Base-by-base conservation (phyloP, 371 early-diverging fungal species). In the Actinomucor elegans region DNA sequence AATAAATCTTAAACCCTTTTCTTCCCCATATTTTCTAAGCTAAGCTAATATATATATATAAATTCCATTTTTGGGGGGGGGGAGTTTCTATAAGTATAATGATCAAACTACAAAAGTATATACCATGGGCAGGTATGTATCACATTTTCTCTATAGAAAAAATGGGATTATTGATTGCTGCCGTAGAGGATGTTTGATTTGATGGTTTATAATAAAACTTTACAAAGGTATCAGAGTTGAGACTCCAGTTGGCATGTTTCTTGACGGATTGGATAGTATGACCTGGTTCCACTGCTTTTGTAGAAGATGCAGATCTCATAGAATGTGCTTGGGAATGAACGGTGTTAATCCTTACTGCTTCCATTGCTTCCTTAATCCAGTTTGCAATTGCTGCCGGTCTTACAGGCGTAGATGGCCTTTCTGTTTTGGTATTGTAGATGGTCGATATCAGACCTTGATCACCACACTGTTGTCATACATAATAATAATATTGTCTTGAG, bases 71-170 rank as follows among this genome's bases (percentile, higher is more conserved):
- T n/a, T n/a, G n/a, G n/a, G n/a, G n/a, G n/a, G n/a, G n/a, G n/a
- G n/a, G n/a, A n/a, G n/a, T n/a, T n/a, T n/a, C n/a, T n/a, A n/a
- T n/a, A n/a, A n/a, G n/a, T n/a, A n/a, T n/a, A n/a, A n/a, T n/a
- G n/a, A n/a, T n/a, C n/a, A n/a, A n/a, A n/a, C n/a, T n/a, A n/a
- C n/a, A n/a, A n/a, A n/a, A n/a, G 29, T 21, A 17, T 20, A 27
- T 42, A 43, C 52, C 52, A 52, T 17, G 55, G 48, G 7, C 5
- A 32, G 48, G 55, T 5, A 7, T 38, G 36, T 40, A 47, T 32
- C 48, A 47, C 55, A 24, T 55, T 33, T 40, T 32, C 41, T 7
- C 20, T 23, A 42, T 52, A 36, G 28, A 52, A 54, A 46, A 48
- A 49, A 50, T 50, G 57, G 43, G n/a, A 43, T 56, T 38, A 33